phyloP scores from a whole-genome alignment of 176 grass and related monocot genomes.

The Carex scoparia region DNA sequence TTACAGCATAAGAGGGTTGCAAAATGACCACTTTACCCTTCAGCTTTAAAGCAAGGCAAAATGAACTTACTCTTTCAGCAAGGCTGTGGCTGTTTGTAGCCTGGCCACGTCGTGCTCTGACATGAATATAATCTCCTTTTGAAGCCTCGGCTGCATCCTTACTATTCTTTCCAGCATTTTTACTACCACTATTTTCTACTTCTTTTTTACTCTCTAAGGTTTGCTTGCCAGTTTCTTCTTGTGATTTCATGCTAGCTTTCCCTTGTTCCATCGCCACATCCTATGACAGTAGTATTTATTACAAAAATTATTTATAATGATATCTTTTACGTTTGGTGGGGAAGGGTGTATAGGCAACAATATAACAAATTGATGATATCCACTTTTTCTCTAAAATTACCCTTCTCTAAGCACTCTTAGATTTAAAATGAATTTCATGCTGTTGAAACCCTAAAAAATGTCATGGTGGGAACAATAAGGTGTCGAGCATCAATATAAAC shows the following conservation, averaged over 20 bases:
- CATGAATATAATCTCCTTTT: constrained; percentile 78
- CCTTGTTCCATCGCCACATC: constrained; percentile 30
- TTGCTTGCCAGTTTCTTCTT: constrained; percentile 45
- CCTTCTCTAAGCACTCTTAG: background rate
- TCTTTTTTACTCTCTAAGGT: constrained; percentile 66
- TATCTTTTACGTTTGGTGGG: background rate
- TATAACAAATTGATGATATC: background rate
- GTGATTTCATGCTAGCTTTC: constrained; percentile 31
- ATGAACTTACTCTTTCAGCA: constrained; percentile 64
- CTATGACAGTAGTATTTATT: constrained; percentile 9
- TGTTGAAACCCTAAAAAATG: background rate
- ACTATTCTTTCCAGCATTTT: constrained; percentile 48
- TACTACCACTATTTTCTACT: constrained; percentile 52
- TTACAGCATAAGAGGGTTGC: background rate
- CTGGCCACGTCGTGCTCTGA: constrained; percentile 75
- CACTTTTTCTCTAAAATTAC: background rate
- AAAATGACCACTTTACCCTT: background rate
- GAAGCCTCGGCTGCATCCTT: constrained; percentile 46
- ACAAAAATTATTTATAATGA: background rate
- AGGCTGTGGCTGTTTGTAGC: constrained; percentile 94
- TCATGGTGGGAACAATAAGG: background rate
- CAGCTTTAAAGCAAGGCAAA: background rate
- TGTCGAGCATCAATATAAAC: background rate
- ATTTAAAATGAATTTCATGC: background rate
- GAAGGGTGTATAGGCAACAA: background rate